phyloP scores from a whole-genome alignment of 75 land plant species.

The Isoetes taiwanensis region DNA sequence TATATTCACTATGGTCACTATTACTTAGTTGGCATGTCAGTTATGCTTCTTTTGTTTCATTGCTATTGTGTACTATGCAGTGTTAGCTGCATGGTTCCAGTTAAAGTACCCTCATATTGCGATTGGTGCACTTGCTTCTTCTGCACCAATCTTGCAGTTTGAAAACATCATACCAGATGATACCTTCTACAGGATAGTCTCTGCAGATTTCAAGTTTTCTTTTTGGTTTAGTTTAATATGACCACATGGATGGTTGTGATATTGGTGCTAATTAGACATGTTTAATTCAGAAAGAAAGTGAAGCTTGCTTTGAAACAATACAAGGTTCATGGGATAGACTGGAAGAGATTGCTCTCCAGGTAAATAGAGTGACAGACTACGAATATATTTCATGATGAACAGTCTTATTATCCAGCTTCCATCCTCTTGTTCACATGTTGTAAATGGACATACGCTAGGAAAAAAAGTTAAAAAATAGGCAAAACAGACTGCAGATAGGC shows the following conservation, averaged over 20 bases:
- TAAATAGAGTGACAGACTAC: no score
- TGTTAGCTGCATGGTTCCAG: slow-evolving; percentile 98
- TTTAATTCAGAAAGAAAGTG: slow-evolving; percentile 58
- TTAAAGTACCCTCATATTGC: slow-evolving; percentile 93
- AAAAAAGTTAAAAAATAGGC: no score
- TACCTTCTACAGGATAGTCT: slow-evolving; percentile 59
- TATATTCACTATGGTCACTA: no score
- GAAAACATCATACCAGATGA: slow-evolving; percentile 66
- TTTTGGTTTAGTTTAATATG: background rate
- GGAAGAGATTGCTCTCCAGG: slow-evolving; percentile 20
- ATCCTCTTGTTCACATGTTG: no score
- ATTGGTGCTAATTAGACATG: no score
- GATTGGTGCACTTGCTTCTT: slow-evolving; percentile 85
- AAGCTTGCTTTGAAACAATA: slow-evolving; percentile 60
- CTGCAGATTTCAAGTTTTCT: slow-evolving; percentile 48
- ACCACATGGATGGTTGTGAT: no score
- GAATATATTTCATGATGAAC: no score
- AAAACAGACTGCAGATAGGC: no score
- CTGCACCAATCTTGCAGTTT: slow-evolving; percentile 91
- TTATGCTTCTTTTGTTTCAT: background rate
- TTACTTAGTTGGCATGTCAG: no score
- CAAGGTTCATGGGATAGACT: slow-evolving; percentile 70
- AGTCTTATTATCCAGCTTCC: no score
- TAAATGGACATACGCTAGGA: no score
- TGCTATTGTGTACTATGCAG: slow-evolving; percentile 21